Evolutionary conservation across 2,329 filamentous ascomycete genomes (phyloP).

Genomic region (Akanthomyces lecanii): DNA sequence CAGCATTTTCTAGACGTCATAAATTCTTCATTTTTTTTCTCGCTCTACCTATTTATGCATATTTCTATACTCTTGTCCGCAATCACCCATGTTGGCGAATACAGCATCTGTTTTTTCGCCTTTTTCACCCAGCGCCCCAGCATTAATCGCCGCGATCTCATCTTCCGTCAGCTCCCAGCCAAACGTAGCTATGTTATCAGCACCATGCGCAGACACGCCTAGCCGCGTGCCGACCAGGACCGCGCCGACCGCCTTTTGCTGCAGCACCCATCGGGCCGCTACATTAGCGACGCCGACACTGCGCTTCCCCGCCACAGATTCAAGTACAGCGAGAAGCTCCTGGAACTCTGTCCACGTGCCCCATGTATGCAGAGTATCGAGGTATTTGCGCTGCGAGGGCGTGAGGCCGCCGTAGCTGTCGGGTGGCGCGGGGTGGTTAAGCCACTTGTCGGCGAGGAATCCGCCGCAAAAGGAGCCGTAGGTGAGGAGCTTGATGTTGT

Average conservation of each 20-base stretch:
- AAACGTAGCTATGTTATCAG: conserved; percentile 23
- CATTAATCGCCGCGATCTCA: conserved; percentile 25
- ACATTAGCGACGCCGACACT: conserved; percentile 40
- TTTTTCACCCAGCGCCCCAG: conserved; percentile 18
- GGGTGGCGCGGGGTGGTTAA: conserved; percentile 27
- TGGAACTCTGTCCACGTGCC: conserved; percentile 47
- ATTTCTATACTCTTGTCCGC: conserved; percentile 24
- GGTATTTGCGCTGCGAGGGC: conserved; percentile 32
- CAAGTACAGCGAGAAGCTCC: conserved; percentile 35
- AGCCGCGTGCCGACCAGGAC: conserved; percentile 44
- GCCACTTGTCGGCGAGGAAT: conserved; percentile 33
- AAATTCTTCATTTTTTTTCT: not conserved
- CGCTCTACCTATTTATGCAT: not conserved
- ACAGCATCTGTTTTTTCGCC: conserved; percentile 23
- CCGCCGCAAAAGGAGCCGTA: conserved; percentile 29
- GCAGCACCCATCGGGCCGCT: conserved; percentile 45
- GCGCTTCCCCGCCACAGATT: conserved; percentile 37
- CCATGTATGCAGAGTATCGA: conserved; percentile 33
- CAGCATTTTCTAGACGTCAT: not conserved
- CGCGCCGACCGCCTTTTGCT: conserved; percentile 43
- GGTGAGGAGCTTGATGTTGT: conserved; percentile 23
- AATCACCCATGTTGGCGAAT: conserved; percentile 30
- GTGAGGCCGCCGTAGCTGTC: conserved; percentile 32
- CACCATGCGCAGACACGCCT: conserved; percentile 23
- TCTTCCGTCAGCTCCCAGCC: conserved; percentile 21